Evolutionary conservation across 768 basidiomycete species (phyloP), one percentile per base, ranked within the genome.

Genomic region (Clathrus columnatus): DNA sequence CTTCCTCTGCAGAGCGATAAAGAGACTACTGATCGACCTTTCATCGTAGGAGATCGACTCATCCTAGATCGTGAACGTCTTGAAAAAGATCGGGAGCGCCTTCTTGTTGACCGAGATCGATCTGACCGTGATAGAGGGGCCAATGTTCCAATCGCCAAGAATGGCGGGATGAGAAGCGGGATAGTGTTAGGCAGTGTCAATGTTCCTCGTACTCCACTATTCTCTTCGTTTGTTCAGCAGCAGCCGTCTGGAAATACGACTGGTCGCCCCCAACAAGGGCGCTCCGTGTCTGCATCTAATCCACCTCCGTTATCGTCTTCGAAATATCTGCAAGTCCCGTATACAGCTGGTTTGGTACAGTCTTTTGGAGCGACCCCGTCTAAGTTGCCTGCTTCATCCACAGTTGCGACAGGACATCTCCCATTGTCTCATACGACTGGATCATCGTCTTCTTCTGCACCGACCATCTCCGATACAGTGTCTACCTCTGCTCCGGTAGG

Each of bases 181-280:
- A 32, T 32, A 14, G 30, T 32, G 30, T 32, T 32, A 14, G 30
- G 30, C 7, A 32, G 30, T 32, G 14, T 32, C 14, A 32, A 32
- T 32, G 30, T 32, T 32, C 30, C 30, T 6, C 30, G 30, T 32
- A 32, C 30, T 32, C 30, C 30, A 14, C 30, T 32, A 7, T 32
- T 32, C 14, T 32, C 30, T 6, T 32, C 30, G 30, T 32, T 32
- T 32, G 30, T 6, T 6, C 30, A 32, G 30, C 30, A 32, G 30
- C 30, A 32, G 30, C 30, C 30, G 6, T 14, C 30, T 32, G 30
- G 7, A 14, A 32, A n/a, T 72, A 78, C 7, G 71, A 69, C n/a
- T 68, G 78, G 4, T 79, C 79, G 45, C 85, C 87, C 1, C 85
- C 85, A 5, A 85, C 85, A 2, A 87, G 85, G 0, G 85, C 85